Evolutionary conservation across 2,329 filamentous ascomycete genomes (phyloP), one percentile per base, ranked within the genome.

Genomic region (Cryphonectria nitschkei): DNA sequence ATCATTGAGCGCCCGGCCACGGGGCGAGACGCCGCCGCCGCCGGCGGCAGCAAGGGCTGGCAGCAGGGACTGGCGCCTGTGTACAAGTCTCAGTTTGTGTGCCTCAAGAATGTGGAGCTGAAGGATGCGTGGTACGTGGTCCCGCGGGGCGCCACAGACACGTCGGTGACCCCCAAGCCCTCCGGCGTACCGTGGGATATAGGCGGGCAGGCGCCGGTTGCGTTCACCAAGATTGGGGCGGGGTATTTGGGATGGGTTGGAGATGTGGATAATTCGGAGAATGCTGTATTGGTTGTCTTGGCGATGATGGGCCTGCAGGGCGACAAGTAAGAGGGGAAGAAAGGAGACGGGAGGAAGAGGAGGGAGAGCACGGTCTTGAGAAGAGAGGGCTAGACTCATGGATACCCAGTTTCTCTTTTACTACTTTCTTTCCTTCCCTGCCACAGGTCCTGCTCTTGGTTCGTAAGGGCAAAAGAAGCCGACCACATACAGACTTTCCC

Each of bases 261-360:
- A 2, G 61, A 64, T 7, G 56, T 61, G 4, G 56, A 60, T 5
- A n/a, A 32, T 14, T 39, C 39, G 34, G 54, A 43, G 3, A 54
- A 29, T 4, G 29, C 34, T 2, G 13, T 16, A 2, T 19, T 32
- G 29, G 56, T 34, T 5, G n/a, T 60, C 34, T 19, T 37, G 26
- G 56, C 66, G 13, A 68, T 68, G 66, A 46, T 68, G 66, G 56
- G 41, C 2, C 29, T 68, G 54, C 39, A 67, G 22, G n/a, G 6
- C 16, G 65, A 67, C 11, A n/a, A 29, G 46, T 50, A 50, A 50
- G 22, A 19, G 16, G 43, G 16, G 6, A 19, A 22, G 16, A 16
- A 6, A 11, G 43, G 16, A 46, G 1, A 7, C 26, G 5, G 43
- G 16, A 2, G 43, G 43, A 22, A 22, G 43, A 16, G 19, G 19